phyloP scores from a whole-genome alignment of 2,329 filamentous ascomycete species.

The Purpureocillium takamizusanense region DNA sequence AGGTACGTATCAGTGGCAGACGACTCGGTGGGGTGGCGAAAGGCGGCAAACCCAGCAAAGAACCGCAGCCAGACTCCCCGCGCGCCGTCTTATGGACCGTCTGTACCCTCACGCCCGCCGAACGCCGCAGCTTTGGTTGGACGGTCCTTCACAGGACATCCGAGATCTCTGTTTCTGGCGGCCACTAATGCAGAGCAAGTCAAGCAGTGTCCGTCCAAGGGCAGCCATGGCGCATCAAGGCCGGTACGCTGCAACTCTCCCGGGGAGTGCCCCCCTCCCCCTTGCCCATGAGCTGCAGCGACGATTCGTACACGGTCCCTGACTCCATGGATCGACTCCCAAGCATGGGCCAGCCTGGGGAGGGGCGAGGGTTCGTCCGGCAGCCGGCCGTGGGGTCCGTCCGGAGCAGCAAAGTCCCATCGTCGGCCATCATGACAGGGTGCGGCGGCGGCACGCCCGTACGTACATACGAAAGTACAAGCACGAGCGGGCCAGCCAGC shows the following conservation, averaged over 20 bases:
- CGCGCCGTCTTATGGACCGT: too few relatives aligned
- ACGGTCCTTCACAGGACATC: slow-evolving; percentile 16
- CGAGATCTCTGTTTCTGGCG: slow-evolving; percentile 22
- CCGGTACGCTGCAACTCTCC: too few relatives aligned
- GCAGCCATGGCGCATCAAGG: too few relatives aligned
- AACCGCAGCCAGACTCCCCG: neutral
- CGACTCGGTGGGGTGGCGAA: slow-evolving; percentile 6
- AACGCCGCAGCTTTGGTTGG: too few relatives aligned
- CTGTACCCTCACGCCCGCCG: slow-evolving; percentile 7
- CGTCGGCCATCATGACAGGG: too few relatives aligned
- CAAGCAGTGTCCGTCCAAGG: too few relatives aligned
- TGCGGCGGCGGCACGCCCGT: too few relatives aligned
- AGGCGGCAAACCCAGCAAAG: slow-evolving; percentile 1
- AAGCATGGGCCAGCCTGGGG: neutral
- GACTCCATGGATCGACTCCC: neutral
- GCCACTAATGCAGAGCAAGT: slow-evolving; percentile 22
- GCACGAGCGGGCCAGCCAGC: too few relatives aligned
- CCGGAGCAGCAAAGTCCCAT: too few relatives aligned
- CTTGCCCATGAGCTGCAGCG: slow-evolving; percentile 6
- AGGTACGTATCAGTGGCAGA: neutral
- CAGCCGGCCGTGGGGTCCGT: slow-evolving; percentile 1
- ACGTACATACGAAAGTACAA: too few relatives aligned
- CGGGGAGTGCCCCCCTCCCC: neutral
- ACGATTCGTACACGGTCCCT: neutral
- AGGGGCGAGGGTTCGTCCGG: slow-evolving; percentile 5